Evolutionary conservation across 208 protist genomes (phyloP).

Genomic region (Sergeia podlipaevii): DNA sequence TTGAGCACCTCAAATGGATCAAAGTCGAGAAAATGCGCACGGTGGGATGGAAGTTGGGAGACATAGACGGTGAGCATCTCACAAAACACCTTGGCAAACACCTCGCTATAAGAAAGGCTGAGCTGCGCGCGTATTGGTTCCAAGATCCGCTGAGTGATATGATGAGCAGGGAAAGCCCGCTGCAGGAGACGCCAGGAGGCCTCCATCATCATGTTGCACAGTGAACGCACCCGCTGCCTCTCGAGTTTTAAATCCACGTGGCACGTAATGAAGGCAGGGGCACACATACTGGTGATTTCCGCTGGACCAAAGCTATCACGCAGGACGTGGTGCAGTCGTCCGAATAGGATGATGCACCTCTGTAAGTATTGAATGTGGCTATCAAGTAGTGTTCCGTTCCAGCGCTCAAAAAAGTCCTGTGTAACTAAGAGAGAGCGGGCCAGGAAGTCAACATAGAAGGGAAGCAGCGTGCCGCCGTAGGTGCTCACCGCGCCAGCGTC

Average conservation of each 20-base stretch:
- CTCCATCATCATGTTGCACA: background rate
- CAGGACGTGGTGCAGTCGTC: no score
- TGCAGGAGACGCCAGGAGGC: background rate
- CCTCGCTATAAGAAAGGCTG: conserved; percentile 25
- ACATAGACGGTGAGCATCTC: conserved; percentile 32
- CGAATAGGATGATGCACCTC: no score
- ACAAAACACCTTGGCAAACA: conserved; percentile 50
- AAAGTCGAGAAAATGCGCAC: conserved; percentile 40
- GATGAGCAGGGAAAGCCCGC: background rate
- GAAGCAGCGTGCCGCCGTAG: conserved; percentile 36
- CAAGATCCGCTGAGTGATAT: no score
- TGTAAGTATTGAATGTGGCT: no score
- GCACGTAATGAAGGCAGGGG: background rate
- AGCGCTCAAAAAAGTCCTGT: conserved; percentile 39
- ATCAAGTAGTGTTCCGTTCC: conserved; percentile 36
- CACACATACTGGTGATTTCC: conserved; percentile 12
- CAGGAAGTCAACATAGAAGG: conserved; percentile 69
- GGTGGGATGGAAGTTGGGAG: conserved; percentile 15
- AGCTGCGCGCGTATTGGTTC: conserved; percentile 57
- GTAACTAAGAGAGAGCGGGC: conserved; percentile 41
- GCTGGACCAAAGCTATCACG: no score
- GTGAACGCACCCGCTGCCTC: background rate
- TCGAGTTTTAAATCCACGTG: background rate
- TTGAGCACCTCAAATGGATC: conserved; percentile 69
- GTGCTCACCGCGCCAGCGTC: background rate